Base-by-base conservation (phyloP, 1,284 basidiomycete genomes). In the Wallemia mellicola region DNA sequence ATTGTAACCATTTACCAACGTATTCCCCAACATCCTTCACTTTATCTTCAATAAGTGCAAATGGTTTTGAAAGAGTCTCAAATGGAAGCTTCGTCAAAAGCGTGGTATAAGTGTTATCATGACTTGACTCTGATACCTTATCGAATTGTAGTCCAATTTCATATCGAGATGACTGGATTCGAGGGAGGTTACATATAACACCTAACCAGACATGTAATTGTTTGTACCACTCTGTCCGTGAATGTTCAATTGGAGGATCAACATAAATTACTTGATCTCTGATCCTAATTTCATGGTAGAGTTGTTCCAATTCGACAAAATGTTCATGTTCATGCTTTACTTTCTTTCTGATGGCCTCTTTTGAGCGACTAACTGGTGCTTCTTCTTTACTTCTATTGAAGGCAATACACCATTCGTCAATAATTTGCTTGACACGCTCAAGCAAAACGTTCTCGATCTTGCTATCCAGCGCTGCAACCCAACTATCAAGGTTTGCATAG, bases 221-320 rank as follows among this genome's bases (percentile, higher is more conserved):
- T 59, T 77, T 78, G 63, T 94, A 80, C 92, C 92, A 98, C 19
- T 79, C 82, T 59, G 84, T 80, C 32, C 91, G 79, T 0, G 91
- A 88, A 64, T 86, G 79, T 70, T 98, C 92, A 71, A 96, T 86
- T 59, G 92, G 92, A 9, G 94, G 94, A 68, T 98, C 91, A 58
- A 96, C 76, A 74, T 94, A 95, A 70, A 99, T 95, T 65, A 95
- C 86, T 69, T 98, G 92, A 68, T 96, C 94, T 68, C 91, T 86
- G 75, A 98, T 95, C 67, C 91, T 78, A 62, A 98, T 85, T 68
- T 96, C 89, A 69, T 96, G 89, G 1, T 89, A 75, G 60, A 92
- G 81, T 0, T 86, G 81, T 66, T 86, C 81, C 64, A 91, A 71
- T 0, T 74, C 74, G 75, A 86, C 78, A 60, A 76, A 76, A 24